Conservation (phyloP, 305 asterid genomes). For the Fraxinus dipetala region DNA sequence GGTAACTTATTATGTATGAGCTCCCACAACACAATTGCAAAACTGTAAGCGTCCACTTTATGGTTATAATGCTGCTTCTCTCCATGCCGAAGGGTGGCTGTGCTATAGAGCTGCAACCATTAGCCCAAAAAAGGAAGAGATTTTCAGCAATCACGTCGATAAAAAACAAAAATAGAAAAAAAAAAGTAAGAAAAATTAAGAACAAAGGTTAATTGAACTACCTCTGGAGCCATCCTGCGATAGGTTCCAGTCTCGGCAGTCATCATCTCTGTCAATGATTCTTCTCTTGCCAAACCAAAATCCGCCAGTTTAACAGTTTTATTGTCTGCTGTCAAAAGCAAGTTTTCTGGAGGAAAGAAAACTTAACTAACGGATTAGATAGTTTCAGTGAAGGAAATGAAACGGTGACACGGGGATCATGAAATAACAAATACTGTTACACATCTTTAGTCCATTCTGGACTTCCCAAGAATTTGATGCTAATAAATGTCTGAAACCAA, state of each 20-base stretch:
- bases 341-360: conserved; percentile 58
- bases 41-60: conserved; percentile 93
- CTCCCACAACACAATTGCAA: conserved; percentile 96
- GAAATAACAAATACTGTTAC: neutral
- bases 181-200: neutral
- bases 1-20: conserved; percentile 84
- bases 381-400: neutral
- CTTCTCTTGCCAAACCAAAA: conserved; percentile 98
- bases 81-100: conserved; percentile 87
- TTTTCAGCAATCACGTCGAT: neutral
- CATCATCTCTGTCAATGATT: conserved; percentile 97
- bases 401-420: neutral
- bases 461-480: neutral
- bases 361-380: neutral
- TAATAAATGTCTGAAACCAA: neutral
- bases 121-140: neutral
- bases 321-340: conserved; percentile 87
- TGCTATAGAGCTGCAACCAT: conserved; percentile 76
- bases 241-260: conserved; percentile 99
- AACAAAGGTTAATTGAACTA: conserved; percentile 26
- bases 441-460: neutral
- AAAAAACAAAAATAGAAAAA: neutral
- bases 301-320: conserved; percentile 87
- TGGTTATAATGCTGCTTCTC: conserved; percentile 96
- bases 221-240: conserved; percentile 99